phyloP scores from a whole-genome alignment of 331 rosid species.

The Dryas integrifolia region DNA sequence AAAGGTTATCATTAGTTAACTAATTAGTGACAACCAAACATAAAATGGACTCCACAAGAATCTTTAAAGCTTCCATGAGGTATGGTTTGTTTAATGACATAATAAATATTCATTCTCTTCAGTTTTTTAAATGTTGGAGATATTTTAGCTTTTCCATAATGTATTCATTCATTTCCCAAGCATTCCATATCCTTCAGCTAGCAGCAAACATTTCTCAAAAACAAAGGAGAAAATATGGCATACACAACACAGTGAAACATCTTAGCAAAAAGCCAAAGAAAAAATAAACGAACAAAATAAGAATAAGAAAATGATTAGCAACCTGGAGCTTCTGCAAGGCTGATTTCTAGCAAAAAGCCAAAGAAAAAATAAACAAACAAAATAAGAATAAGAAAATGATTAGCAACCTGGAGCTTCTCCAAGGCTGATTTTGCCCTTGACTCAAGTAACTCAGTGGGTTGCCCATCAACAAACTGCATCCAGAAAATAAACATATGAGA shows the following conservation, averaged over 20 bases:
- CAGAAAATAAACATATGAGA: slow-evolving; percentile 32
- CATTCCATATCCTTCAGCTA: slow-evolving; percentile 17
- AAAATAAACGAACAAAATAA: background rate
- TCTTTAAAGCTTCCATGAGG: background rate
- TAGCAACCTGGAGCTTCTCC: slow-evolving; percentile 81
- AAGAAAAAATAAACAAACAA: background rate
- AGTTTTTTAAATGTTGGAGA: background rate
- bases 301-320: slow-evolving; percentile 12
- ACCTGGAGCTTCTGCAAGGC: slow-evolving; percentile 87
- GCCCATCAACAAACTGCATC: slow-evolving; percentile 57
- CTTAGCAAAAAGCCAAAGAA: background rate
- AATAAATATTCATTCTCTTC: background rate
- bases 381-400: background rate
- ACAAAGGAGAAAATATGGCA: slow-evolving; percentile 9
- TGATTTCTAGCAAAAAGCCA: slow-evolving; percentile 30
- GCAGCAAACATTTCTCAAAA: slow-evolving; percentile 14
- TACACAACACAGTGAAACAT: background rate
- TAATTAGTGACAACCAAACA: background rate
- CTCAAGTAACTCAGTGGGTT: slow-evolving; percentile 47
- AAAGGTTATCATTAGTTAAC: background rate
- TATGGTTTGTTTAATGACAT: background rate
- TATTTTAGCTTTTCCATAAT: background rate
- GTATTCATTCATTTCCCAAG: slow-evolving; percentile 7
- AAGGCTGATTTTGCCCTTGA: slow-evolving; percentile 61
- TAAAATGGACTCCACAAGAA: background rate